Evolutionary conservation across 1,139 yeast genomes (phyloP).

Genomic region (Geotrichum histeridarum): DNA sequence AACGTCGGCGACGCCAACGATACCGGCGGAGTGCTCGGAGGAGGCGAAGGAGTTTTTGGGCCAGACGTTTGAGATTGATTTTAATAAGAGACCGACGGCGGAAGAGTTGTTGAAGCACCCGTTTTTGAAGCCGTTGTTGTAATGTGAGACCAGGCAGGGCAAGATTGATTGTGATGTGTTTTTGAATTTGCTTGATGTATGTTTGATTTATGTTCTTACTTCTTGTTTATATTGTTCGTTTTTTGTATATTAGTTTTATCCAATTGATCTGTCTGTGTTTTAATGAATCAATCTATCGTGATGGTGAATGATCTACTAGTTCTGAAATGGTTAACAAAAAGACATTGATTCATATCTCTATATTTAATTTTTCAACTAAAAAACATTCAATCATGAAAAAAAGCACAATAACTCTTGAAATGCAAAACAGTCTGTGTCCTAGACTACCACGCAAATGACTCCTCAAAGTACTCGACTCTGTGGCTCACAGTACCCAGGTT

Average conservation of each 20-base stretch:
- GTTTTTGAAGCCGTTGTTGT: conserved; percentile 29
- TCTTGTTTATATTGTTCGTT: not conserved
- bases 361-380: not conserved
- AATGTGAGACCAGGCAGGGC: not conserved
- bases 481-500: conserved; percentile 23
- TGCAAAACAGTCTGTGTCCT: too few relatives aligned
- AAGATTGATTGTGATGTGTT: not conserved
- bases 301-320: not conserved
- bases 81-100: conserved; percentile 68
- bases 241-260: not conserved
- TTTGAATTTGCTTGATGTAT: not conserved
- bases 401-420: not conserved
- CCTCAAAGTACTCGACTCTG: conserved; percentile 40
- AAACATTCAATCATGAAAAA: not conserved
- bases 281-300: not conserved
- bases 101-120: conserved; percentile 59
- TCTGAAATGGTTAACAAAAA: not conserved
- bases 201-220: not conserved
- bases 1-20: conserved; percentile 65
- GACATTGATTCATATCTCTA: not conserved
- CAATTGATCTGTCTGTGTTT: not conserved
- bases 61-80: conserved; percentile 72
- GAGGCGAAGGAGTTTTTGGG: conserved; percentile 64
- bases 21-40: conserved; percentile 67
- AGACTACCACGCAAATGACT: conserved; percentile 42